Base-by-base conservation (phyloP, 2,329 filamentous ascomycete genomes). In the Penicillium occitanis region DNA sequence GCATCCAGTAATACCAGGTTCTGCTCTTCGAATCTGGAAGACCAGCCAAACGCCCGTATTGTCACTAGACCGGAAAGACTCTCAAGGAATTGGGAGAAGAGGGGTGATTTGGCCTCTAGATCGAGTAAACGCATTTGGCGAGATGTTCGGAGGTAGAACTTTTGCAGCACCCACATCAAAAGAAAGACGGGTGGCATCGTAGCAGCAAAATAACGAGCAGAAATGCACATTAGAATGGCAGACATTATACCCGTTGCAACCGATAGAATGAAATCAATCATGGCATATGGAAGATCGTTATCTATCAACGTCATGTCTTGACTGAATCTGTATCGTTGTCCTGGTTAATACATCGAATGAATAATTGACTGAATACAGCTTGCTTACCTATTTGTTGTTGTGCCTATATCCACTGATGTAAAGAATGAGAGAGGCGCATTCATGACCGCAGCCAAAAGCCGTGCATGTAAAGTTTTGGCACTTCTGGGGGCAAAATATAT, bases 61-160 rank as follows among this genome's bases (percentile, higher is more conserved):
- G 86, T 88, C 0, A 80, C 77, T 0, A 88, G 71, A 0, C 86
- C 87, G 40, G 81, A 81, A 51, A 87, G 79, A 3, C 83, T 84
- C 67, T 88, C 86, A 28, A 83, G 77, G 69, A 88, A 88, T 66
- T 87, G 78, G 22, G 80, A 84, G 76, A 85, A 87, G 0, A 88
- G 74, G 0, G 86, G 86, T 1, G 83, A 83, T 69, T 88, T 88
- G 1, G 84, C 81, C 72, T 90, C 87, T 0, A 90, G 79, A 53
- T 89, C 87, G 5, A 90, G 73, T 22, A 87, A 79, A 59, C 87
- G 81, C 11, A 90, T 72, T 72, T 89, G 87, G 0, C 86, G 78
- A 1, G 86, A 88, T 0, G 87, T 89, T 0, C 84, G 79, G 1
- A 89, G 79, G 69, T 89, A 89, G 59, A 87, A 80, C 61, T 79